Evolutionary conservation across 176 grass and related monocot genomes (phyloP), one percentile per base, ranked within the genome.

Genomic region (Cenchrus purpureus): DNA sequence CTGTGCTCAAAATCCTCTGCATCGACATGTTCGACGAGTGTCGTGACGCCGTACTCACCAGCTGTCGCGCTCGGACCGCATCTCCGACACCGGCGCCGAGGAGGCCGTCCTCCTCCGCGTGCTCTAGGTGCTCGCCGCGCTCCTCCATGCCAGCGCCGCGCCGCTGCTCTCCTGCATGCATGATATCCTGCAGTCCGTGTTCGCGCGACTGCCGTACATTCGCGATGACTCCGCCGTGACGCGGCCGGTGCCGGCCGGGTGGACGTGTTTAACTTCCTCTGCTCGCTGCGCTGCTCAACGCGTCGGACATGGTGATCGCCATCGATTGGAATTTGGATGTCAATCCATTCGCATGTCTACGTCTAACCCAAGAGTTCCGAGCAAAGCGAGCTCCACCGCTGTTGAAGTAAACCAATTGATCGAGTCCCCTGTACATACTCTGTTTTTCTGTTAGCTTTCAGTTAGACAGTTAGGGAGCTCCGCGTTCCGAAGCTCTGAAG

Each of bases 21-120:
- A 89, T 92, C 63, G 91, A 95, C 56, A 85, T 98, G 45, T 98
- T 98, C 82, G 93, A 98, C 68, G 93, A 95, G 88, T 91, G 90
- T 7, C 92, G 90, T 56, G 93, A 95, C 79, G 93, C 89, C 32
- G 82, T 87, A 73, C 75, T 95, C 76, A 92, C 88, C 65, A 79
- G 76, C 51, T 92, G 91, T 77, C 91, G 93, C 50, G 68, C 25
- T 25, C 90, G 5, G 96, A 98, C 68, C 89, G 89, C 70, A 92
- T 94, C 70, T 84, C 79, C 14, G 91, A 98, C 63, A 49, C 79
- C 16, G 85, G 82, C 44, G 78, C 87, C 17, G 96, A 98, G 88
- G 96, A 98, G 79, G 91, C 91, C 59, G 90, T 98, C 51, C 86
- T 98, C 50, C 87, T 95, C 73, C 91, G 93, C 62, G 87, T 94